Evolutionary conservation across 495 filamentous ascomycete species (phyloP), one percentile per base, ranked within the genome.

Genomic region (Xylaria flabelliformis): DNA sequence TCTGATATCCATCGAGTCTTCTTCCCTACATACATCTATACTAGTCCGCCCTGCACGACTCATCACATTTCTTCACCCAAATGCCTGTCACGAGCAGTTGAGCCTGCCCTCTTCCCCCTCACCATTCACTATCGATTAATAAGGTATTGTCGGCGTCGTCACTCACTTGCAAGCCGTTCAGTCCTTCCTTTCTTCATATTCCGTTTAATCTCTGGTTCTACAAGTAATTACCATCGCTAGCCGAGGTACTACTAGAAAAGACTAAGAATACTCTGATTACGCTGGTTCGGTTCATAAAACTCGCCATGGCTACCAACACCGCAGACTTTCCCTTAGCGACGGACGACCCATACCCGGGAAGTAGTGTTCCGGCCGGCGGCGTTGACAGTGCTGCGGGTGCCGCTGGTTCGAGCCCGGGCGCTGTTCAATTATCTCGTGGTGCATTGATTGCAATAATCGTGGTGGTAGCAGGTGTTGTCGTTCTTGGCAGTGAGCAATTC

Each of bases 401-500:
- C 17, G 80, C 84, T 36, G 90, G 90, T 24, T 71, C 74, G 26
- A 82, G 82, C 59, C 80, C 81, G n/a, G 84, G 86, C 17, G 83
- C 82, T 19, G 81, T 88, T 73, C 79, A 78, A 34, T 75, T 92
- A 42, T 90, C 89, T 9, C 84, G 82, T 56, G 89, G 89, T 15
- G 89, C 83, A 2, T 79, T 92, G 67, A 83, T 88, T 53, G 90
- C 89, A 21, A 90, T 92, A 71, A 87, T 90, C 65, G 83, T 90
- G 1, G 86, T 91, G 2, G 88, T 90, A 26, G 84, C 85, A 3
- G 71, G 87, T 29, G 87, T 91, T 12, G 88, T 81, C 26, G 72
- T 90, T 10, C 75, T 87, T 68, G 90, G 90, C 74, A 87, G 88
- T 88, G 73, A 76, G 85, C 82, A 61, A 48, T 32, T 8, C 62